These are phyloP conservation scores for Candolleomyces efflorescens DNA, from an alignment of 768 basidiomycete genomes.

Conservation along the genomic window DNA sequence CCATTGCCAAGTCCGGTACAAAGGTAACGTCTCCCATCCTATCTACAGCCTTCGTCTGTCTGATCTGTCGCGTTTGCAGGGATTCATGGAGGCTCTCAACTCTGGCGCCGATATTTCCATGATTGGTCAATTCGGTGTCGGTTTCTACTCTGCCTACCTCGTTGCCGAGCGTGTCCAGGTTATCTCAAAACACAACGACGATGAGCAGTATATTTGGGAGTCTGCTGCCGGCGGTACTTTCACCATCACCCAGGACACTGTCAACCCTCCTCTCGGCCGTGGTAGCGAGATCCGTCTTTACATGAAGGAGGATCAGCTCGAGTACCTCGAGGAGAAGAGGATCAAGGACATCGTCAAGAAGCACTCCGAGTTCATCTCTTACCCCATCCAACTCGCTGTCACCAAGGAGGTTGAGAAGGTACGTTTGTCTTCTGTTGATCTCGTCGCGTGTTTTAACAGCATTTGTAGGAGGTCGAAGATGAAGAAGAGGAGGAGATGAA, in stretches of 20 bases:
- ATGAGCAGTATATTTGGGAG: slow-evolving; percentile 99
- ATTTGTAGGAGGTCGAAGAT: slow-evolving; percentile 76
- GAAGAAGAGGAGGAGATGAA: slow-evolving; percentile 72
- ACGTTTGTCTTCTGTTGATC: slow-evolving; percentile 17
- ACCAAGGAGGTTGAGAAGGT: slow-evolving; percentile 99
- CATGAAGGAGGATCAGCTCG: slow-evolving; percentile 98
- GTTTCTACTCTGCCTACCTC: slow-evolving; percentile 99
- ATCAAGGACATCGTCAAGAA: slow-evolving; percentile 99
- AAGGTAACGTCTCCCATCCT: slow-evolving; percentile 47
- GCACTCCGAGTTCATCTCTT: slow-evolving; percentile 99
- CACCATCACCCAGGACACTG: slow-evolving; percentile 92
- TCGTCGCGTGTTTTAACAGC: slow-evolving; percentile 9
- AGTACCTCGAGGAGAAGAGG: slow-evolving; percentile 99
- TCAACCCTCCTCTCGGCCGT: slow-evolving; percentile 88
- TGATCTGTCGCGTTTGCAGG: slow-evolving; percentile 39
- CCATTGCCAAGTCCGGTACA: slow-evolving; percentile 92
- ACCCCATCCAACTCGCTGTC: slow-evolving; percentile 97
- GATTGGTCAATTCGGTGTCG: slow-evolving; percentile 99
- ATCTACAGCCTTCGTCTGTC: slow-evolving; percentile 9
- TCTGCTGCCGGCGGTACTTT: slow-evolving; percentile 99
- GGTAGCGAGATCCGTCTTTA: slow-evolving; percentile 89
- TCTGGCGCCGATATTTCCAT: slow-evolving; percentile 90
- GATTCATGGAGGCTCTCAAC: slow-evolving; percentile 98
- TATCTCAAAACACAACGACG: slow-evolving; percentile 99
- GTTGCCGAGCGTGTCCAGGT: slow-evolving; percentile 98